These are phyloP conservation scores for Sapria himalayana DNA, from an alignment of 345 rosid species.

Conservation along the genomic window DNA sequence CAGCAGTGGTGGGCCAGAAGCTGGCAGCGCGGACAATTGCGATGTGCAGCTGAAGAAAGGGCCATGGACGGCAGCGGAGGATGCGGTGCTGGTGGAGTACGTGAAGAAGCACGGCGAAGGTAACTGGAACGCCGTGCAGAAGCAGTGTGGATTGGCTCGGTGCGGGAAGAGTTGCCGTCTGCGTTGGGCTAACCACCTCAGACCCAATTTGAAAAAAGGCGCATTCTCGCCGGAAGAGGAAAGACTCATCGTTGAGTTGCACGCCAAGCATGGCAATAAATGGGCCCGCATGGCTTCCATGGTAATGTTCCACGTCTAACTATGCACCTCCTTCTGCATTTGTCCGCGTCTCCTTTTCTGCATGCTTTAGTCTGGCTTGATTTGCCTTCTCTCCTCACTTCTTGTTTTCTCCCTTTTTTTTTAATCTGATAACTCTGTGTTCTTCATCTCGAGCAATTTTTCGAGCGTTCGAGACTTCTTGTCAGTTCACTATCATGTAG, in stretches of 20 bases:
- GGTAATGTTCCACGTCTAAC: constrained; percentile 8
- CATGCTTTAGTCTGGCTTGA: too few relatives aligned
- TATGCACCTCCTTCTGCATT: neutral
- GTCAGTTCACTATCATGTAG: too few relatives aligned
- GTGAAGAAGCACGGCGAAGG: constrained; percentile 39
- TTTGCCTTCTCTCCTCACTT: too few relatives aligned
- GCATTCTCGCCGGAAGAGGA: constrained; percentile 32
- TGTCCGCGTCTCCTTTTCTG: too few relatives aligned
- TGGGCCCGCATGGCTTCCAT: constrained; percentile 56
- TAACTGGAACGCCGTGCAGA: constrained; percentile 44
- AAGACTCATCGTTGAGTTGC: constrained; percentile 29
- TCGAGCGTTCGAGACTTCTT: too few relatives aligned
- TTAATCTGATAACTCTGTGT: neutral
- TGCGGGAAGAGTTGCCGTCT: constrained; percentile 47
- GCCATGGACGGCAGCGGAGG: constrained; percentile 42
- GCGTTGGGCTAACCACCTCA: constrained; percentile 37
- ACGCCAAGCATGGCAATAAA: constrained; percentile 35
- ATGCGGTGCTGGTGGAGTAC: constrained; percentile 23
- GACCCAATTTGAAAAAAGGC: constrained; percentile 33
- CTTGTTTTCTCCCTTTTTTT: neutral
- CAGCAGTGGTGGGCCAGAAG: constrained; percentile 11
- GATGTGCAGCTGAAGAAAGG: constrained; percentile 23
- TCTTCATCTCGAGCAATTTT: too few relatives aligned
- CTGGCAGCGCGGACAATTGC: constrained; percentile 9
- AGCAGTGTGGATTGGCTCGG: constrained; percentile 33